Evolutionary conservation across 2,329 filamentous ascomycete species (phyloP).

Genomic region (Periconia sp.): DNA sequence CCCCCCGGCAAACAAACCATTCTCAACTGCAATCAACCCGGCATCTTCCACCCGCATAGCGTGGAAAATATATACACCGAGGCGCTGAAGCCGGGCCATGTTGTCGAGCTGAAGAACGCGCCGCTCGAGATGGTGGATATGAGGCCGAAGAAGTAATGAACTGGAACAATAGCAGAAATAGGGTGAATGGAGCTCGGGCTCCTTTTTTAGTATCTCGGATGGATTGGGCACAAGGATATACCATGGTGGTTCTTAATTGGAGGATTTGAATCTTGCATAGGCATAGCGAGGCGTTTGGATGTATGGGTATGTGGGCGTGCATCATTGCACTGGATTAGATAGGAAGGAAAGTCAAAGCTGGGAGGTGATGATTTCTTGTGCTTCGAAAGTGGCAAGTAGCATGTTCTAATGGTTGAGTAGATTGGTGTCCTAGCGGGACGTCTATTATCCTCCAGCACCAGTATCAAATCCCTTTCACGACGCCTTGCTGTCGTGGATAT

Average conservation of each 20-base stretch:
- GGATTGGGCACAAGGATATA: too few species aligned
- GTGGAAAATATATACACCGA: conserved; percentile 79
- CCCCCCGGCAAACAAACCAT: conserved; percentile 90
- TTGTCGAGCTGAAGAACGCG: conserved; percentile 62
- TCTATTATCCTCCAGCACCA: conserved; percentile 2
- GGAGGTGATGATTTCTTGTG: too few species aligned
- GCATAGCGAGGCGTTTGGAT: too few species aligned
- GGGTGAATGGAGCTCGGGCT: too few species aligned
- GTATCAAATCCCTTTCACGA: conserved; percentile 2
- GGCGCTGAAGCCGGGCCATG: conserved; percentile 65
- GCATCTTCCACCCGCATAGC: conserved; percentile 81
- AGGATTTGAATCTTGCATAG: too few species aligned
- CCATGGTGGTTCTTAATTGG: too few species aligned
- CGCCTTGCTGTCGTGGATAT: conserved; percentile 8
- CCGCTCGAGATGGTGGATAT: conserved; percentile 72
- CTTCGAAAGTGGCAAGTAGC: too few species aligned
- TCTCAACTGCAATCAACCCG: conserved; percentile 75
- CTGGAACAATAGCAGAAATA: too few species aligned
- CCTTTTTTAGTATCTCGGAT: too few species aligned
- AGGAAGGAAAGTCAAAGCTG: too few species aligned
- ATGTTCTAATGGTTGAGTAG: background rate
- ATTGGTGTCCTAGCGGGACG: background rate
- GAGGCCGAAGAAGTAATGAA: conserved; percentile 37
- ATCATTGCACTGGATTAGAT: too few species aligned
- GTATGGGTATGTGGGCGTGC: too few species aligned